Conservation (phyloP, 495 filamentous ascomycete genomes). For the Coniosporium apollinis region DNA sequence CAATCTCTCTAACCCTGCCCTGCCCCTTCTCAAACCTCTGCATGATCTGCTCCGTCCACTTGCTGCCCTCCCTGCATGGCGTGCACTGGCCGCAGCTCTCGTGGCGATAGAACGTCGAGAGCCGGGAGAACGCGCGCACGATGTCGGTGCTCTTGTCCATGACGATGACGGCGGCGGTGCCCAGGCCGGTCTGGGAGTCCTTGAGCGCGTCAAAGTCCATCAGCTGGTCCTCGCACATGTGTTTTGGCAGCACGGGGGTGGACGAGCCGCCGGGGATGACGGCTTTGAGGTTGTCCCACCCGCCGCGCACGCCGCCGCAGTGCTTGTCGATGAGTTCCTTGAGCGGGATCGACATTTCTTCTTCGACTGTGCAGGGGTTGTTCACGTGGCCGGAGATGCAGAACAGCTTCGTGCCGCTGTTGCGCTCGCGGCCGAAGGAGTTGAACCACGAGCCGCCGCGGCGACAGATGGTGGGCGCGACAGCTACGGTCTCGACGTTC, state of each 20-base stretch:
- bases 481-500: constrained; percentile 93
- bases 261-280: constrained; percentile 94
- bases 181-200: constrained; percentile 90
- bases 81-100: constrained; percentile 98
- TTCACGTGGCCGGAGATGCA: constrained; percentile 98
- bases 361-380: constrained; percentile 93
- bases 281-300: constrained; percentile 93
- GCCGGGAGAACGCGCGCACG: constrained; percentile 76
- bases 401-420: constrained; percentile 92
- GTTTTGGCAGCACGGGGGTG: constrained; percentile 82
- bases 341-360: constrained; percentile 95
- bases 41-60: constrained; percentile 99
- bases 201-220: constrained; percentile 99
- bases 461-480: constrained; percentile 89
- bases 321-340: constrained; percentile 93
- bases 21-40: constrained; percentile 79
- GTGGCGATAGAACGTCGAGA: constrained; percentile 95
- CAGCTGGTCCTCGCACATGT: constrained; percentile 75
- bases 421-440: constrained; percentile 81
- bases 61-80: constrained; percentile 89
- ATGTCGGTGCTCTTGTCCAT: constrained; percentile 98
- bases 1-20: constrained; percentile 80
- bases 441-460: constrained; percentile 88
- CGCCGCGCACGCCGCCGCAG: constrained; percentile 88
- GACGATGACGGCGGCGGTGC: constrained; percentile 96